Evolutionary conservation across 2,329 filamentous ascomycete genomes (phyloP).

Genomic region (Penicillium italicum): DNA sequence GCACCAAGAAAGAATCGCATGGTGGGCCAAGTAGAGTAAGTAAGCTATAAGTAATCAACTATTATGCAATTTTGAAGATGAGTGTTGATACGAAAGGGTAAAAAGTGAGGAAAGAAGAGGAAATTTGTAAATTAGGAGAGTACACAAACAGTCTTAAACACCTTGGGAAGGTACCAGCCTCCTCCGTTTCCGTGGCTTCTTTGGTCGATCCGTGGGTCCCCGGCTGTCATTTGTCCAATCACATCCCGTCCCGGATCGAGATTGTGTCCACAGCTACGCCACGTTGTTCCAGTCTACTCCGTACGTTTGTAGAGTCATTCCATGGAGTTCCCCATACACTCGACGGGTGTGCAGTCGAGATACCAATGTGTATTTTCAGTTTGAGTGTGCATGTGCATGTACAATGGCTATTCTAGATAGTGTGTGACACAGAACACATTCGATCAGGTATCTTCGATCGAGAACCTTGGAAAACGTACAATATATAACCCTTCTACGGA

Average conservation of each 20-base stretch:
- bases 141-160: slow-evolving; percentile 2
- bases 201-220: slow-evolving; percentile 16
- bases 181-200: slow-evolving; percentile 17
- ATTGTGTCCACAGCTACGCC: not conserved
- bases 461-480: not conserved
- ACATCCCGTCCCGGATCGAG: not conserved
- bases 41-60: not conserved
- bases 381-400: not conserved
- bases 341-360: not conserved
- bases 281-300: not conserved
- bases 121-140: not conserved
- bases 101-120: not conserved
- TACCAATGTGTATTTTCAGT: not conserved
- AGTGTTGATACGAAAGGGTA: not conserved
- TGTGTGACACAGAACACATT: not conserved
- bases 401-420: not conserved
- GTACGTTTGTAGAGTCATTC: not conserved
- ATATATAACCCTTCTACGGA: too few species aligned
- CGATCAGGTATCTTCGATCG: not conserved
- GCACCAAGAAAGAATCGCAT: slow-evolving; percentile 33
- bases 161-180: slow-evolving; percentile 21
- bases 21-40: slow-evolving; percentile 10
- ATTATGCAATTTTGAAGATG: slow-evolving; percentile 6
- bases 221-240: slow-evolving; percentile 10
- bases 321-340: not conserved